Evolutionary conservation across 1,284 basidiomycete genomes (phyloP).

Genomic region (Ceratobasidium sp.): DNA sequence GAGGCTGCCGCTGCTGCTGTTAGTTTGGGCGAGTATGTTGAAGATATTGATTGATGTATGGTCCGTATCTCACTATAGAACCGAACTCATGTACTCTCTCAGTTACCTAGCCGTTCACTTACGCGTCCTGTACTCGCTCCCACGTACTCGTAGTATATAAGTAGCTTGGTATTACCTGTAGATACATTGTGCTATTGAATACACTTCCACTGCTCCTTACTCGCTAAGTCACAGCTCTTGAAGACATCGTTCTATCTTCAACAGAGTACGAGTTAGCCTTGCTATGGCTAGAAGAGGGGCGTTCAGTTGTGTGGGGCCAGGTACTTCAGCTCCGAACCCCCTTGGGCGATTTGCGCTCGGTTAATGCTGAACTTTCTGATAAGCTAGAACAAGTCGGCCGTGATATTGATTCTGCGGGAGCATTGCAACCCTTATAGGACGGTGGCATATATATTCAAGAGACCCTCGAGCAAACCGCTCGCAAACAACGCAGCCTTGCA

Average conservation of each 20-base stretch:
- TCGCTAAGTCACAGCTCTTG: too few relatives aligned
- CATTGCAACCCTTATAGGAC: background rate
- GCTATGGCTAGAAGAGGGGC: slow-evolving; percentile 51
- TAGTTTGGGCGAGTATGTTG: background rate
- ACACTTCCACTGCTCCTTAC: too few relatives aligned
- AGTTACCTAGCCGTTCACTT: too few relatives aligned
- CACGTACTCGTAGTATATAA: too few relatives aligned
- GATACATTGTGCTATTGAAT: too few relatives aligned
- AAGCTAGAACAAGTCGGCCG: slow-evolving; percentile 5
- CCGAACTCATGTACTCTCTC: too few relatives aligned
- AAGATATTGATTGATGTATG: too few relatives aligned
- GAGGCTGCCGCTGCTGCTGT: slow-evolving; percentile 18
- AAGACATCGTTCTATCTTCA: too few relatives aligned
- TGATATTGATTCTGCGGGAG: slow-evolving; percentile 27
- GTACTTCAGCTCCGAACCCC: slow-evolving; percentile 51
- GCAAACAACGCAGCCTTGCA: background rate
- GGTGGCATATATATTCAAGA: background rate
- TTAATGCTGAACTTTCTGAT: background rate
- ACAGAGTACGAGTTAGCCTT: too few relatives aligned
- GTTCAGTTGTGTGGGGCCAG: slow-evolving; percentile 53
- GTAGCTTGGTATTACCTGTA: too few relatives aligned
- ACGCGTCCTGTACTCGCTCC: too few relatives aligned
- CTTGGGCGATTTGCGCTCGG: slow-evolving; percentile 48
- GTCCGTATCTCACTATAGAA: too few relatives aligned
- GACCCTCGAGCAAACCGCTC: background rate